These are phyloP conservation scores for Barnettozyma pratensis DNA, from an alignment of 805 yeast species.

Conservation along the genomic window DNA sequence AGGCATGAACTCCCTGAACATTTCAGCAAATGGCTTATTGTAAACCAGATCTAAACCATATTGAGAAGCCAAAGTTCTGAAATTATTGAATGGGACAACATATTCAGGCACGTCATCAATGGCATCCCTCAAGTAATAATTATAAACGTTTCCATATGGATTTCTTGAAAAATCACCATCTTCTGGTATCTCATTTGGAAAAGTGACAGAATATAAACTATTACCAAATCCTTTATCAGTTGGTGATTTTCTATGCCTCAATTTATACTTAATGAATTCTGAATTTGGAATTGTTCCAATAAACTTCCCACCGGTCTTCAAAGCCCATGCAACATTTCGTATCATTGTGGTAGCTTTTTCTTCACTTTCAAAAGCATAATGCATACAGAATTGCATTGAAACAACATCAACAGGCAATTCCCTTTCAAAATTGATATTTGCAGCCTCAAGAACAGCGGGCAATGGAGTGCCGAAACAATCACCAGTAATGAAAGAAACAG, in stretches of 20 bases:
- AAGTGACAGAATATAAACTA: constrained; percentile 72
- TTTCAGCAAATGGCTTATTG: constrained; percentile 73
- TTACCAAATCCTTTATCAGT: constrained; percentile 78
- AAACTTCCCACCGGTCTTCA: constrained; percentile 80
- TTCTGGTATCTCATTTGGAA: constrained; percentile 72
- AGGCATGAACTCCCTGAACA: constrained; percentile 78
- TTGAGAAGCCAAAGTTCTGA: constrained; percentile 79
- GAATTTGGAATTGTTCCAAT: constrained; percentile 94
- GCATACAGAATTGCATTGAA: constrained; percentile 88
- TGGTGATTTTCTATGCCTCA: constrained; percentile 41
- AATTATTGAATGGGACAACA: constrained; percentile 89
- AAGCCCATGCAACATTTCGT: constrained; percentile 67
- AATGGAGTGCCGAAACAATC: constrained; percentile 78
- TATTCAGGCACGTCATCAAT: constrained; percentile 96
- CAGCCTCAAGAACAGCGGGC: constrained; percentile 66
- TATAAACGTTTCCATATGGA: constrained; percentile 81
- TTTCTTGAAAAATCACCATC: constrained; percentile 61
- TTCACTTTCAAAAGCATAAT: constrained; percentile 90
- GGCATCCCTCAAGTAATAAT: constrained; percentile 83
- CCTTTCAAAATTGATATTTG: constrained; percentile 45
- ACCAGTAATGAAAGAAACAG: constrained; percentile 84
- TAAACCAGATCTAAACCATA: constrained; percentile 68
- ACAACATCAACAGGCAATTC: constrained; percentile 73
- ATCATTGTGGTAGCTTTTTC: constrained; percentile 68
- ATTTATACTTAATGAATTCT: constrained; percentile 69